Base-by-base conservation (phyloP, 176 grass and related monocot genomes). In the Carex pumila region DNA sequence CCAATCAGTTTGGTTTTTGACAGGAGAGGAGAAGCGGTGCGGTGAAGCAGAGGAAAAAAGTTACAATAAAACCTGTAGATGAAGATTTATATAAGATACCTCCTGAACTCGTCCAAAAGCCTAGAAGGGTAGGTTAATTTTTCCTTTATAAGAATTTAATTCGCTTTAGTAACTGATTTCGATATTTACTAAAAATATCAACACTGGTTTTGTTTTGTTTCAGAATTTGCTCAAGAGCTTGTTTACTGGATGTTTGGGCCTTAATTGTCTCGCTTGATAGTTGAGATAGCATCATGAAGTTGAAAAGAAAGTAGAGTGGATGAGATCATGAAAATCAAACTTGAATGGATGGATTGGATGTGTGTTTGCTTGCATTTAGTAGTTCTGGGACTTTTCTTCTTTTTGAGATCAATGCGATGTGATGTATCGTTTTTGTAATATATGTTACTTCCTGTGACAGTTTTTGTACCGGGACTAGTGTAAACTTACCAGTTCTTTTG, bases 1-100 rank as follows among this genome's bases (percentile, higher is more conserved):
- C 32, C 6, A 73, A 12, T n/a, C 14, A 77, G 34, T 57, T 19
- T 71, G 2, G 1, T n/a, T 6, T 85, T 80, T 86, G 17, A 15
- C 81, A 94, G 92, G 89, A 87, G 12, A 89, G 84, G 71, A 91
- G 80, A 79, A 84, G 83, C 19, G 60, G 86, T 64, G 87, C 65
- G 6, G 83, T 81, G 74, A 84, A 87, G 78, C 82, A 87, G 50
- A 63, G 47, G 67, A 21, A 50, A 3, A 74, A 60, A 82, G 61
- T 82, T 34, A 60, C 61, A 31, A 18, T 79, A 18, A 84, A 71
- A 45, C 67, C 89, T 71, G 83, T 94, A 61, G 92, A 94, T 61
- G 92, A 94, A 84, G 92, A 94, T 71, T 73, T 94, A 32, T 94
- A 94, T 78, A 94, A 94, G 87, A 88, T 94, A 17, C 89, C 92